These are phyloP conservation scores for Nepenthes alata DNA, from an alignment of 179 eudicot genomes.

Conservation along the genomic window DNA sequence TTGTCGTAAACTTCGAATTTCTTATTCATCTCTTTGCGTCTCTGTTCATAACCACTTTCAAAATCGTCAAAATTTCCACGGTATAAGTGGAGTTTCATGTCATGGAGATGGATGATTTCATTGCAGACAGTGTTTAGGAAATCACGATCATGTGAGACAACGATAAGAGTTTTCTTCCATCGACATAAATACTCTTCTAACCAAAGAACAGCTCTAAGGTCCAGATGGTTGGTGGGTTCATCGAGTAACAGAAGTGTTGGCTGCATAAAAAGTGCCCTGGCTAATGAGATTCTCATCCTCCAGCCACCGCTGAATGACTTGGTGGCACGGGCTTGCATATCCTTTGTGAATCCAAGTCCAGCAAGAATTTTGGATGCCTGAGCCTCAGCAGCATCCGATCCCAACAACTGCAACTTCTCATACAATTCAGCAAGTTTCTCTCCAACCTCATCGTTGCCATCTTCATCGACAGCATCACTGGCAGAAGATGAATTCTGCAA, in stretches of 20 bases:
- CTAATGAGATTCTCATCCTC: constrained; percentile 92
- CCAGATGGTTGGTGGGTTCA: constrained; percentile 94
- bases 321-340: constrained; percentile 69
- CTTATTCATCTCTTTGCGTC: constrained; percentile 69
- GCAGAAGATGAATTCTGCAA: constrained; percentile 35
- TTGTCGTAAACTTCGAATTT: constrained; percentile 62
- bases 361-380: constrained; percentile 88
- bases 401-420: constrained; percentile 54
- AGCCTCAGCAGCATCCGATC: constrained; percentile 85
- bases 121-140: constrained; percentile 73
- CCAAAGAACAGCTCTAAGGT: constrained; percentile 91
- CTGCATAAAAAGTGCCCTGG: constrained; percentile 85
- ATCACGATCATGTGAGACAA: constrained; percentile 84
- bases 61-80: constrained; percentile 84
- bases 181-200: constrained; percentile 79
- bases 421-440: constrained; percentile 76
- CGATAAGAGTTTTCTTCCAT: constrained; percentile 90
- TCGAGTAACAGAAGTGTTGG: constrained; percentile 74
- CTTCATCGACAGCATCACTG: constrained; percentile 8
- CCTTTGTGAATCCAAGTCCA: constrained; percentile 77
- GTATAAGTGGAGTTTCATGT: constrained; percentile 67
- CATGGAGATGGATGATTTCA: constrained; percentile 80
- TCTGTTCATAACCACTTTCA: constrained; percentile 79
- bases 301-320: constrained; percentile 88
- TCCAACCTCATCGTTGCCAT: constrained; percentile 42